These are phyloP conservation scores for Prunus fruticosa DNA, from an alignment of 306 rosid genomes.

Conservation along the genomic window DNA sequence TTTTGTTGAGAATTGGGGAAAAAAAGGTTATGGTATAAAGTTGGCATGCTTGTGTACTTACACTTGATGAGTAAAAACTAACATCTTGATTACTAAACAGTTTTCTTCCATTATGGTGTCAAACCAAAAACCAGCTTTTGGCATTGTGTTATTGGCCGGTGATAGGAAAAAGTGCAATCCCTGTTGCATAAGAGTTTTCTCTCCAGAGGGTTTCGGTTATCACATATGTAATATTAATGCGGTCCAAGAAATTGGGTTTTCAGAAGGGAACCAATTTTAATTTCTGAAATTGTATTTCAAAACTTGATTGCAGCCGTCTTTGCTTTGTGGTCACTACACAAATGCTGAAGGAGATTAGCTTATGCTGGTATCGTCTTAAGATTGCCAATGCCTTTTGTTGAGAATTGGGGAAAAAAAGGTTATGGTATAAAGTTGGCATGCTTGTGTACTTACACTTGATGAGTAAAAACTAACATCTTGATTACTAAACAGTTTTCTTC, in stretches of 20 bases:
- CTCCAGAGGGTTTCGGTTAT: too few species aligned
- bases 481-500: too few species aligned
- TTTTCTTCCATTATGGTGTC: too few species aligned
- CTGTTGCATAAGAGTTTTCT: too few species aligned
- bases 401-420: not conserved
- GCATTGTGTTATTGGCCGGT: too few species aligned
- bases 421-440: not conserved
- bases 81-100: not conserved
- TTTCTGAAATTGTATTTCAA: not conserved
- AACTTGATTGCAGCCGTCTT: not conserved
- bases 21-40: not conserved
- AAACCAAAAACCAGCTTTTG: too few species aligned
- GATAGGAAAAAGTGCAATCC: too few species aligned
- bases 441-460: not conserved
- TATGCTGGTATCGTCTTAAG: not conserved
- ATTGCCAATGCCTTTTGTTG: not conserved
- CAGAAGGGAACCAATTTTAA: not conserved
- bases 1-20: not conserved
- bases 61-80: not conserved
- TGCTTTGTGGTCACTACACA: not conserved
- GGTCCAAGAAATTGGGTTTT: not conserved
- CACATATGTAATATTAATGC: too few species aligned
- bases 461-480: not conserved
- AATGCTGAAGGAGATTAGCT: too few species aligned
- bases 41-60: not conserved